These are phyloP conservation scores for Phytophthora multivora DNA, from an alignment of 352 stramenopile species.

Conservation along the genomic window DNA sequence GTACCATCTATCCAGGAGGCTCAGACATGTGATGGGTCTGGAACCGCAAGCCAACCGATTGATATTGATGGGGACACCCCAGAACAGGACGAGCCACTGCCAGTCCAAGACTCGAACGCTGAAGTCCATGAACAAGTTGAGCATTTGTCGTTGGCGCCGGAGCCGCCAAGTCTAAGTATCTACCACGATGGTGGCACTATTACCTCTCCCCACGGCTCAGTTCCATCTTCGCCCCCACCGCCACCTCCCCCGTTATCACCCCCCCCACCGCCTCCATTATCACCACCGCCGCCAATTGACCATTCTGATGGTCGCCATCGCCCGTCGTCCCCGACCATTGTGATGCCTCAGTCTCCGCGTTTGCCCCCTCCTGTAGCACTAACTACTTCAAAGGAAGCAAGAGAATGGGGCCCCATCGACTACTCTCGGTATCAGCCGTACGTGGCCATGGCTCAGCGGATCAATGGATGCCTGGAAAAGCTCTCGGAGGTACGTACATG, in stretches of 20 bases:
- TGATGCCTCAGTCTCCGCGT: constrained; percentile 42
- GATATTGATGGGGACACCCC: constrained; percentile 37
- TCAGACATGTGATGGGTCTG: not conserved
- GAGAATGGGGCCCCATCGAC: constrained; percentile 52
- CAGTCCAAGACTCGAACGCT: constrained; percentile 5
- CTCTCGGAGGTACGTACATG: constrained; percentile 60
- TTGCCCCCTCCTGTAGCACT: constrained; percentile 26
- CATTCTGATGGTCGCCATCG: constrained; percentile 16
- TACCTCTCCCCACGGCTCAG: constrained; percentile 18
- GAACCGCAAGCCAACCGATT: constrained; percentile 27
- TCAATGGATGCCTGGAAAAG: constrained; percentile 82
- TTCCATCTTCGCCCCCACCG: constrained; percentile 37
- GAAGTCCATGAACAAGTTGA: constrained; percentile 17
- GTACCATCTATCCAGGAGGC: not conserved
- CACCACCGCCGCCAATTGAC: constrained; percentile 25
- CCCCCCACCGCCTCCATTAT: constrained; percentile 42
- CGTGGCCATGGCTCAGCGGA: constrained; percentile 68
- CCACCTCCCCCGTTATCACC: constrained; percentile 57
- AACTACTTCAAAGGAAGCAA: constrained; percentile 10
- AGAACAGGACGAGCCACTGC: constrained; percentile 71
- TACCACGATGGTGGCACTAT: constrained; percentile 6
- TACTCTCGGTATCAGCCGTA: constrained; percentile 79
- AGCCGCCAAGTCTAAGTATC: constrained; percentile 1
- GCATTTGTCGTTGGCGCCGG: constrained; percentile 15
- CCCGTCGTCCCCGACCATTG: constrained; percentile 45